Conservation (phyloP, 495 filamentous ascomycete species). For the Podospora appendiculata region DNA sequence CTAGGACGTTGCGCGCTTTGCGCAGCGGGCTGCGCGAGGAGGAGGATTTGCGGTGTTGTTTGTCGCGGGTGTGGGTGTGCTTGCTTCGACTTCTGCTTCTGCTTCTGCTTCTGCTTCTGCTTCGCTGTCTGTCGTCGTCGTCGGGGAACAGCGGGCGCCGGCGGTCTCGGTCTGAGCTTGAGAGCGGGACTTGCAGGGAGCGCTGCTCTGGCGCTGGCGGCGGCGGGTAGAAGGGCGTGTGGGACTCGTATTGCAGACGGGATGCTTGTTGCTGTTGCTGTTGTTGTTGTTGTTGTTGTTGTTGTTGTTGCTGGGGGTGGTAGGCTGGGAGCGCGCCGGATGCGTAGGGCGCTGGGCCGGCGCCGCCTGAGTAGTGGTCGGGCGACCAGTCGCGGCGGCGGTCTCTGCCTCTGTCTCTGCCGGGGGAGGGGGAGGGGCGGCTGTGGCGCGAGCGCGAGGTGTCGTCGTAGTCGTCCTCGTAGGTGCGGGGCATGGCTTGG, state of each 20-base stretch:
- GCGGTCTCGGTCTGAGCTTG: background rate
- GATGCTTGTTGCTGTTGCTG: background rate
- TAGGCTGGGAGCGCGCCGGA: background rate
- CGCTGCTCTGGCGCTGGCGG: background rate
- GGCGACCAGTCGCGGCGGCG: background rate
- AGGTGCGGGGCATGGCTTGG: background rate
- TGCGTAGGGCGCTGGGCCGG: background rate
- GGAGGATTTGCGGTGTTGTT: background rate
- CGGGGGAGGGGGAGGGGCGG: background rate
- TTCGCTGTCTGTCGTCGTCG: background rate
- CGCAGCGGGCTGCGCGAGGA: conserved; percentile 1
- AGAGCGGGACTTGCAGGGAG: conserved; percentile 1
- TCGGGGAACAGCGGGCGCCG: background rate
- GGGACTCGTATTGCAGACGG: conserved; percentile 3
- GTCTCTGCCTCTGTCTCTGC: background rate
- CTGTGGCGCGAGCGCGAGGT: background rate
- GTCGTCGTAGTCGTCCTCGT: background rate
- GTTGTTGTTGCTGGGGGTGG: background rate
- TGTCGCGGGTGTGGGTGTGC: background rate
- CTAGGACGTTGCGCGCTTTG: conserved; percentile 22
- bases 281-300: background rate
- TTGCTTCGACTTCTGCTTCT: background rate
- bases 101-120: background rate
- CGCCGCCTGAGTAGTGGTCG: background rate
- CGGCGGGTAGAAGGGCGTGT: conserved; percentile 10